Percentiles rank a stretch among this genome's conserved stretches.
Evolutionary conservation across 1,139 yeast species (phyloP).

Genomic region (Kluyveromyces sp.): DNA sequence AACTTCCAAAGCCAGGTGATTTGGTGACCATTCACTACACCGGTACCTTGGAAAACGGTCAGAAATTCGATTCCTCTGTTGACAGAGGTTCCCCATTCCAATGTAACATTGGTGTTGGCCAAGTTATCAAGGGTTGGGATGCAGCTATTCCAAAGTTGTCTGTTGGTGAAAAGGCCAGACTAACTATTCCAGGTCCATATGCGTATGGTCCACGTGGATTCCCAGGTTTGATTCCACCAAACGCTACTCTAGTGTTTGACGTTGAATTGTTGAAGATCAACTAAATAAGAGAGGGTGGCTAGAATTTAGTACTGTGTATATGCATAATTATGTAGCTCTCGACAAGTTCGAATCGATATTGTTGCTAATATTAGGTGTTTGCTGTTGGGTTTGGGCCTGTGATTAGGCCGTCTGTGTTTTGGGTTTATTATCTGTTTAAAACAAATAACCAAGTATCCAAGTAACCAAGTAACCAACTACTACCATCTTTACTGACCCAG

Average conservation of each 20-base stretch:
- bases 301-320: too few species aligned
- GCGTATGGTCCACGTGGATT: conserved; percentile 93
- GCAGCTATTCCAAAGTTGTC: conserved; percentile 83
- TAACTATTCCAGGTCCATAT: conserved; percentile 87
- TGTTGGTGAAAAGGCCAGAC: conserved; percentile 83
- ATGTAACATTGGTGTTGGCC: conserved; percentile 90
- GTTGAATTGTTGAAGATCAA: conserved; percentile 84
- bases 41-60: conserved; percentile 90
- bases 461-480: too few species aligned
- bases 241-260: conserved; percentile 86
- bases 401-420: too few species aligned
- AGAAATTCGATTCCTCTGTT: conserved; percentile 89
- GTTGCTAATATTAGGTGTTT: too few species aligned
- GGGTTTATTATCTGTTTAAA: too few species aligned
- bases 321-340: too few species aligned
- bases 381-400: too few species aligned
- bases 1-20: conserved; percentile 79
- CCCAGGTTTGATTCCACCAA: conserved; percentile 95
- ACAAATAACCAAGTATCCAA: too few species aligned
- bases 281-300: conserved; percentile 26
- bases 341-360: too few species aligned
- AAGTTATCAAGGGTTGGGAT: conserved; percentile 96
- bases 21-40: conserved; percentile 88
- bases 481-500: too few species aligned
- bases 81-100: conserved; percentile 94